Evolutionary conservation across 495 filamentous ascomycete species (phyloP).

Genomic region (Margaritispora aquatica): DNA sequence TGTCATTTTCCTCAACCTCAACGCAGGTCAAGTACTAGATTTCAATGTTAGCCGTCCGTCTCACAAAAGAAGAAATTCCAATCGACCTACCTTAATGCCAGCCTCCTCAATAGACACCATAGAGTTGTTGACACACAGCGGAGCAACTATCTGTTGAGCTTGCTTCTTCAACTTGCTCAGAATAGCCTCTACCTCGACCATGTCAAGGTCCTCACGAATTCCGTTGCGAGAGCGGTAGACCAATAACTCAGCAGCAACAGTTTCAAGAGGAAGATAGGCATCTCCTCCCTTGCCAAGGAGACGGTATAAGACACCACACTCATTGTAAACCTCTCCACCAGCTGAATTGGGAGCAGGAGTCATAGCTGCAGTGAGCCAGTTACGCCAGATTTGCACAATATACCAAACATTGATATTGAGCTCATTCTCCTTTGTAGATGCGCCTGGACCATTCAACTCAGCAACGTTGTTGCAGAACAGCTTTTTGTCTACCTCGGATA

Average conservation of each 20-base stretch:
- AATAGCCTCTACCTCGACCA: neutral
- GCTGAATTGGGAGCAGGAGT: neutral
- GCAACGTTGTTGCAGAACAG: neutral
- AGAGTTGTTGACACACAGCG: constrained; percentile 9
- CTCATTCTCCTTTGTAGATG: too few relatives aligned
- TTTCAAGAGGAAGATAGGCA: neutral
- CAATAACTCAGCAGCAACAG: neutral
- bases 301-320: neutral
- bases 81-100: neutral
- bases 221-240: neutral
- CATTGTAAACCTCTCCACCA: neutral
- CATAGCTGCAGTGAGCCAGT: neutral
- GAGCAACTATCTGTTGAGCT: neutral
- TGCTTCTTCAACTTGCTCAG: neutral
- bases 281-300: neutral
- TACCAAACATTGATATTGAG: neutral
- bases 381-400: neutral
- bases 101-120: constrained; percentile 7
- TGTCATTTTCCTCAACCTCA: constrained; percentile 3
- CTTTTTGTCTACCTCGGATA: neutral
- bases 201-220: neutral
- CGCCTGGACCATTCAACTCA: too few relatives aligned
- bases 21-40: constrained; percentile 13
- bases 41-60: neutral
- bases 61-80: neutral